A percentile compares a stretch with the other conserved stretches of the same genome.
phyloP scores from a whole-genome alignment of 163 green algal genomes.

The Trebouxia gelatinosa region DNA sequence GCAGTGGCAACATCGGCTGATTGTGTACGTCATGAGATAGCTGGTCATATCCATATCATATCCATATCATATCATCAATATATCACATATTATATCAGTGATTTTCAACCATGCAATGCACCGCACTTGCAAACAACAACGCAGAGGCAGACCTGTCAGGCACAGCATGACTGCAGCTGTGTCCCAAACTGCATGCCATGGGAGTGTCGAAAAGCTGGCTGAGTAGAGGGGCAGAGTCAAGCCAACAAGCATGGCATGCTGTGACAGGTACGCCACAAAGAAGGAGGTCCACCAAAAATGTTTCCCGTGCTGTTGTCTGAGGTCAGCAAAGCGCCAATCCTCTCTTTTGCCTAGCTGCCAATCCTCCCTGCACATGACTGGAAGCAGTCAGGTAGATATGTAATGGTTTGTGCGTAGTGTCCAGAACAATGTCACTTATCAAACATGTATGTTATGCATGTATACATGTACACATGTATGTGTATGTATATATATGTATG shows the following conservation, averaged over 20 bases:
- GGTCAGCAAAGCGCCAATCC: conserved; percentile 67
- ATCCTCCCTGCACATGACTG: conserved; percentile 46
- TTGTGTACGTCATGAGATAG: background rate
- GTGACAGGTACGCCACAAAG: conserved; percentile 50
- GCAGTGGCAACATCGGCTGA: background rate
- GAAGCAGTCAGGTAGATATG: too few species aligned
- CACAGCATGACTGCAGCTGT: conserved; percentile 25
- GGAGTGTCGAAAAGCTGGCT: conserved; percentile 33
- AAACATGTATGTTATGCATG: too few species aligned
- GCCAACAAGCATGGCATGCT: conserved; percentile 56
- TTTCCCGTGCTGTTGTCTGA: conserved; percentile 36
- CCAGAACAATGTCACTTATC: too few species aligned
- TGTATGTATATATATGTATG: too few species aligned
- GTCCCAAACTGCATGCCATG: conserved; percentile 39
- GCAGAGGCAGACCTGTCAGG: conserved; percentile 9
- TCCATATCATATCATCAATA: conserved; percentile 31
- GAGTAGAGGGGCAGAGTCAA: conserved; percentile 56
- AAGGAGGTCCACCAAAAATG: conserved; percentile 51
- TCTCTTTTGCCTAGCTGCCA: conserved; percentile 63
- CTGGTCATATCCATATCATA: conserved; percentile 17
- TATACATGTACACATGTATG: too few species aligned
- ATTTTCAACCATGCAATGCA: background rate
- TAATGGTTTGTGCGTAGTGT: too few species aligned
- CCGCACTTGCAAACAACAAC: background rate
- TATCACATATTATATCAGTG: background rate